Evolutionary conservation across 228 moss, liverwort and hornwort genomes (phyloP).

Genomic region (Sphagnum fallax): DNA sequence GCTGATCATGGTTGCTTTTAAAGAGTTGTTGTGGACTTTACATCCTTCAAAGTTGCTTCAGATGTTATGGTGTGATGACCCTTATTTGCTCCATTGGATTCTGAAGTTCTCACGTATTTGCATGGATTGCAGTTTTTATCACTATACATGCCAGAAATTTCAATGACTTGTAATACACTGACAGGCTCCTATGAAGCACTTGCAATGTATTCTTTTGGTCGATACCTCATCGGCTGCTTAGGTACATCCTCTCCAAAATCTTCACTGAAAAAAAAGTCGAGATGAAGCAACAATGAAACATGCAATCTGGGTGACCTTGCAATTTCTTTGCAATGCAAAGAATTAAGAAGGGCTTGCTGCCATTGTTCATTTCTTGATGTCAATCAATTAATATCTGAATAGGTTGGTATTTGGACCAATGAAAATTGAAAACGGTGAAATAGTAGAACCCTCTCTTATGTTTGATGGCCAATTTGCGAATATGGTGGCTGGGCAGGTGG

Average conservation of each 20-base stretch:
- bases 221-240: constrained; percentile 81
- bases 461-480: too few relatives aligned
- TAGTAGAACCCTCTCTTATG: too few relatives aligned
- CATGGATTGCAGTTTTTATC: constrained; percentile 72
- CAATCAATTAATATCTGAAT: neutral
- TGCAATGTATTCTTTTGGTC: constrained; percentile 90
- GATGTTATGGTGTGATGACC: neutral
- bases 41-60: neutral
- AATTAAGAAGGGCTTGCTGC: neutral
- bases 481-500: constrained; percentile 23
- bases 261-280: neutral
- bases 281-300: too few relatives aligned
- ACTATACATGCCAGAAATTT: constrained; percentile 49
- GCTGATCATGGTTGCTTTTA: neutral
- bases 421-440: too few relatives aligned
- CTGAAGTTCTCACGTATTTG: constrained; percentile 4
- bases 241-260: constrained; percentile 25
- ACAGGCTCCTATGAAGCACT: constrained; percentile 95
- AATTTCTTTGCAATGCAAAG: neutral
- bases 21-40: too few relatives aligned
- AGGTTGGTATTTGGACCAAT: neutral
- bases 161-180: constrained; percentile 63
- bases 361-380: neutral
- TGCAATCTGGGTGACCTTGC: too few relatives aligned
- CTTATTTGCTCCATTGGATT: constrained; percentile 9